These are phyloP conservation scores for Russula lepida DNA, from an alignment of 768 basidiomycete species.

Conservation along the genomic window DNA sequence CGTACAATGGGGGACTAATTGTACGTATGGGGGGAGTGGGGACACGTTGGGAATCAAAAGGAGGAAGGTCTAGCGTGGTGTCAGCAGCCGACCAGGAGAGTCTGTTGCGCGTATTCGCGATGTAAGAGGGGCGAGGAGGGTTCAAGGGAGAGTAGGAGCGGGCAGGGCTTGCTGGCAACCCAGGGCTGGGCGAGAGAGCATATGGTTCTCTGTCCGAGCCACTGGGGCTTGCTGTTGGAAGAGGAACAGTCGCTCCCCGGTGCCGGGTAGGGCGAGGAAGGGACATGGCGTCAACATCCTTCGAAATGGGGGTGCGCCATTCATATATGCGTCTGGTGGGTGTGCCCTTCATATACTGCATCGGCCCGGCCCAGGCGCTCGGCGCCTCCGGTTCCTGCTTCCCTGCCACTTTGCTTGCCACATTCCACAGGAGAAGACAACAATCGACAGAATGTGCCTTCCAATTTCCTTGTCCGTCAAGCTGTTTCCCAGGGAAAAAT, in stretches of 20 bases:
- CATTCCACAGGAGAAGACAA: slow-evolving; percentile 4
- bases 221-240: slow-evolving; percentile 10
- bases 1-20: slow-evolving; percentile 17
- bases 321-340: not conserved
- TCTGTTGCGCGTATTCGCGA: slow-evolving; percentile 7
- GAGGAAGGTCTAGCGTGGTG: not conserved
- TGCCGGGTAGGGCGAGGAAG: slow-evolving; percentile 19
- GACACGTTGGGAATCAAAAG: slow-evolving; percentile 28
- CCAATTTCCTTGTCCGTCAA: not conserved
- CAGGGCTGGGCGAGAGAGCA: not conserved
- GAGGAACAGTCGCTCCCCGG: slow-evolving; percentile 12
- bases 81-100: slow-evolving; percentile 22
- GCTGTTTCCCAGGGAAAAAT: not conserved
- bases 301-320: not conserved
- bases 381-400: not conserved
- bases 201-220: slow-evolving; percentile 22
- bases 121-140: slow-evolving; percentile 20
- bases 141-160: slow-evolving; percentile 15
- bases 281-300: slow-evolving; percentile 15
- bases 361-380: not conserved
- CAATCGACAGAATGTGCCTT: not conserved
- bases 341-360: not conserved
- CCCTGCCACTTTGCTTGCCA: not conserved
- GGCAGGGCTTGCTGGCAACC: slow-evolving; percentile 13
- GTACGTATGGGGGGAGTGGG: slow-evolving; percentile 21